Conservation (phyloP, 1,139 yeast species). For the Taphrina flavorubra region DNA sequence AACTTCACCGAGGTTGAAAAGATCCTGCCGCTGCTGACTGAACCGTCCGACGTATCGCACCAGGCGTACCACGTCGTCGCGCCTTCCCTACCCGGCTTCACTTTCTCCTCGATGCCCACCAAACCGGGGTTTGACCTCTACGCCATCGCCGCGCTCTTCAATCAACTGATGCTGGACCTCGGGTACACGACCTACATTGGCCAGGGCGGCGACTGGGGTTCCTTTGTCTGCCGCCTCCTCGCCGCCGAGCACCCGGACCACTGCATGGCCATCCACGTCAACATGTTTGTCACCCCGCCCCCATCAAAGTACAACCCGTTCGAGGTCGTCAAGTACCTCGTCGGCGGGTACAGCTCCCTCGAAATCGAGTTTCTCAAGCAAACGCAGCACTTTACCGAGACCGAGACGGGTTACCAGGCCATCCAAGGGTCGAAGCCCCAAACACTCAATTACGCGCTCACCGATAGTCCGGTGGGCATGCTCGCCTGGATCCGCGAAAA, state of each 20-base stretch:
- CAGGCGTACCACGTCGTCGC: constrained; percentile 42
- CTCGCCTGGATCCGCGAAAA: constrained; percentile 42
- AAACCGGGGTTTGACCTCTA: constrained; percentile 33
- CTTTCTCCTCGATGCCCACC: constrained; percentile 30
- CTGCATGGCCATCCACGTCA: constrained; percentile 40
- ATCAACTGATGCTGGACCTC: constrained; percentile 38
- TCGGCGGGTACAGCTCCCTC: constrained; percentile 19
- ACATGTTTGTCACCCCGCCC: constrained; percentile 37
- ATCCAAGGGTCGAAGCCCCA: constrained; percentile 40
- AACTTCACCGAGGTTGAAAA: constrained; percentile 40
- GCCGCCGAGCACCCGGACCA: constrained; percentile 22
- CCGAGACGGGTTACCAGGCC: constrained; percentile 36
- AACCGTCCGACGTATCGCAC: constrained; percentile 17
- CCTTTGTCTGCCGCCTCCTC: constrained; percentile 31
- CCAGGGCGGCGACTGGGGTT: constrained; percentile 42
- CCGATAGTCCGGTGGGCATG: constrained; percentile 40
- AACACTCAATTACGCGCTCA: constrained; percentile 36
- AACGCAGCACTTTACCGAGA: constrained; percentile 18
- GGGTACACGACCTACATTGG: constrained; percentile 35
- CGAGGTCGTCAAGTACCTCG: constrained; percentile 34
- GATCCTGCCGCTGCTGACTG: constrained; percentile 38
- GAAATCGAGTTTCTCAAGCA: constrained; percentile 18
- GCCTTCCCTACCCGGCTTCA: constrained; percentile 40
- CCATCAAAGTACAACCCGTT: constrained; percentile 34
- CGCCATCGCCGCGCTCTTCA: constrained; percentile 35